A percentile compares a stretch with the other conserved stretches of the same genome.
Evolutionary conservation across 2,329 filamentous ascomycete species (phyloP).

Genomic region (Pseudogymnoascus verrucosus): DNA sequence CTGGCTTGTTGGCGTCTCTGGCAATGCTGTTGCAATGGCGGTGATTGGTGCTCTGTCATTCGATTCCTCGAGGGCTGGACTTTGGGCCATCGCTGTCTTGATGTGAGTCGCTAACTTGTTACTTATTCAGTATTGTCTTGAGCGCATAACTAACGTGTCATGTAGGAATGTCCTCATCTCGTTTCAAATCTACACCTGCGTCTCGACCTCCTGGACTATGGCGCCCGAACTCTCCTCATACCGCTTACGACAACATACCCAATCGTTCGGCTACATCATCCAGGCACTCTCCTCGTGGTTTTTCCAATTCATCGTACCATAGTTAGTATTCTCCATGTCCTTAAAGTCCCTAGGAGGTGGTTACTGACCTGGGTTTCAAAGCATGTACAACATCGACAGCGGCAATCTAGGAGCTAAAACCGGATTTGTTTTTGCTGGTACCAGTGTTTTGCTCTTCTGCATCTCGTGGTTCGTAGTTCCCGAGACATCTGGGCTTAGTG

Average conservation of each 20-base stretch:
- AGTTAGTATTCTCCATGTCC: constrained; percentile 8
- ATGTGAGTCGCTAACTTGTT: constrained; percentile 10
- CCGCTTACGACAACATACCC: constrained; percentile 17
- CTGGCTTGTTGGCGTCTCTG: constrained; percentile 23
- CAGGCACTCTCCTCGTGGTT: constrained; percentile 19
- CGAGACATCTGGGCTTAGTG: constrained; percentile 43
- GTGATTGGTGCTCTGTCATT: constrained; percentile 17
- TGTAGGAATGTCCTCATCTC: constrained; percentile 19
- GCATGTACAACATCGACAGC: constrained; percentile 36
- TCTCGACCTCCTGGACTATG: constrained; percentile 16
- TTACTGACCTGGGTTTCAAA: background rate
- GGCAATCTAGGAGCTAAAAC: constrained; percentile 35
- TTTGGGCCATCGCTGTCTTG: constrained; percentile 18
- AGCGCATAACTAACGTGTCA: background rate
- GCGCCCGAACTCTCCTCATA: constrained; percentile 18
- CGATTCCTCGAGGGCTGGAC: constrained; percentile 9
- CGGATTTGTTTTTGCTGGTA: constrained; percentile 33
- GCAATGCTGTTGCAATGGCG: constrained; percentile 15
- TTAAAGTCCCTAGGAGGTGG: constrained; percentile 24
- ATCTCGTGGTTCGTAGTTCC: constrained; percentile 40
- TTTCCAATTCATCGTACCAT: constrained; percentile 29
- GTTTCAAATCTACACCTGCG: constrained; percentile 16
- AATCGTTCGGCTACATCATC: constrained; percentile 15
- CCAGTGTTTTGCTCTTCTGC: constrained; percentile 30
- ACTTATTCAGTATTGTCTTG: background rate